Percentiles rank a stretch among this genome's conserved stretches.
These are phyloP conservation scores for Friedmanniomyces simplex DNA, from an alignment of 495 filamentous ascomycete species.

Conservation along the genomic window DNA sequence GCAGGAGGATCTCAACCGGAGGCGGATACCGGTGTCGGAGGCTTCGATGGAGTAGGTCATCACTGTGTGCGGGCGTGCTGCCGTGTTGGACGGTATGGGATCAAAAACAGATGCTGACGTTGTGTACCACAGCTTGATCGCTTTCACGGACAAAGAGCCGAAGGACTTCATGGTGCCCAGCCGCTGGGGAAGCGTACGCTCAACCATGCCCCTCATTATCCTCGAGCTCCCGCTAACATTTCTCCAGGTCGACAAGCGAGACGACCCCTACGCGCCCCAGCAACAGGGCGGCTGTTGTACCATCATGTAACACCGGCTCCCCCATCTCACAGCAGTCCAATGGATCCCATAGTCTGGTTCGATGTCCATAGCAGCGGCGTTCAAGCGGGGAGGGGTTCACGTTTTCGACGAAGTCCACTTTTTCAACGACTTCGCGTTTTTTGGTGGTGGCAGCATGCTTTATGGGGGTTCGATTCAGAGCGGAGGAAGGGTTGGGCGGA, in stretches of 20 bases:
- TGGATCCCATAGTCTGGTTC: background rate
- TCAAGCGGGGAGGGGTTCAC: background rate
- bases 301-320: slow-evolving; percentile 58
- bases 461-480: background rate
- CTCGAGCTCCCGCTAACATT: slow-evolving; percentile 14
- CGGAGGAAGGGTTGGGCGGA: background rate
- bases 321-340: background rate
- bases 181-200: slow-evolving; percentile 79
- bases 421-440: background rate
- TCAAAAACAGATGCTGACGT: slow-evolving; percentile 1
- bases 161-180: slow-evolving; percentile 98
- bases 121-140: slow-evolving; percentile 60
- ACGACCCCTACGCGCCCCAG: slow-evolving; percentile 94
- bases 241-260: slow-evolving; percentile 66
- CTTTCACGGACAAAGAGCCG: slow-evolving; percentile 82
- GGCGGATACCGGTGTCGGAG: slow-evolving; percentile 89
- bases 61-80: background rate
- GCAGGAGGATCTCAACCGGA: slow-evolving; percentile 87
- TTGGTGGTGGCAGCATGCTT: background rate
- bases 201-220: background rate
- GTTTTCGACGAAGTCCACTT: background rate
- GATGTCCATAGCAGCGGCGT: slow-evolving; percentile 21
- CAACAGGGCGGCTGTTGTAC: slow-evolving; percentile 83
- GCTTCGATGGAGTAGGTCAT: slow-evolving; percentile 75
- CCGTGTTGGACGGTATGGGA: background rate